A percentile compares a stretch with the other conserved stretches of the same genome.
phyloP scores from a whole-genome alignment of 2,329 filamentous ascomycete genomes.

The Botrytis porri region DNA sequence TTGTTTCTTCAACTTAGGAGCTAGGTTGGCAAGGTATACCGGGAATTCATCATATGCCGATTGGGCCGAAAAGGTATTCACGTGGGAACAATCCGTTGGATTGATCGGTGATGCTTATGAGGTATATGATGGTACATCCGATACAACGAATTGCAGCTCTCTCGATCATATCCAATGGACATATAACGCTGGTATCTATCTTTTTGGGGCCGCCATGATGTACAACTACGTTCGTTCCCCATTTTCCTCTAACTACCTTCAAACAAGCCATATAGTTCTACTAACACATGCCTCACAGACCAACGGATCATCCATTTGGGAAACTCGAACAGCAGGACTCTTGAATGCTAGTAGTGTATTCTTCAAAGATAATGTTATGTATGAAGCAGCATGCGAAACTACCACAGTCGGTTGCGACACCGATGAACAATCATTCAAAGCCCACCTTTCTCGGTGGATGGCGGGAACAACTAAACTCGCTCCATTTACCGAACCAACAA shows the following conservation, averaged over 20 bases:
- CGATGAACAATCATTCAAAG: conserved; percentile 62
- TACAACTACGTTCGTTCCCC: conserved; percentile 44
- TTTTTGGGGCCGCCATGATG: conserved; percentile 53
- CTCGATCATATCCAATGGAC: conserved; percentile 62
- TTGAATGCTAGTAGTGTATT: conserved; percentile 53
- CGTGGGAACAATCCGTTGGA: conserved; percentile 58
- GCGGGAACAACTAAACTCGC: conserved; percentile 62
- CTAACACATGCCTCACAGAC: conserved; percentile 26
- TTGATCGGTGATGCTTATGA: conserved; percentile 54
- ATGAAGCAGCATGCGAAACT: conserved; percentile 61
- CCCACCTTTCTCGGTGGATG: conserved; percentile 60
- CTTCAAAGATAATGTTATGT: conserved; percentile 59
- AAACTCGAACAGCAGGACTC: conserved; percentile 54
- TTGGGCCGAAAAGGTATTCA: conserved; percentile 71
- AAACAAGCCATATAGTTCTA: neutral
- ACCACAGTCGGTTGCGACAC: conserved; percentile 54
- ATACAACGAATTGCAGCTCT: conserved; percentile 53
- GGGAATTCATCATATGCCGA: conserved; percentile 72
- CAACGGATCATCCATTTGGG: conserved; percentile 47
- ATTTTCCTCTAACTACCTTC: neutral
- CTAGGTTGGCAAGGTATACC: conserved; percentile 72
- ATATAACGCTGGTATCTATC: conserved; percentile 65
- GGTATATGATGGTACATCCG: conserved; percentile 60
- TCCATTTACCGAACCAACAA: conserved; percentile 52
- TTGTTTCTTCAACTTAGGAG: conserved; percentile 59